Evolutionary conservation across 495 filamentous ascomycete genomes (phyloP).

Genomic region (Podospora anserina): DNA sequence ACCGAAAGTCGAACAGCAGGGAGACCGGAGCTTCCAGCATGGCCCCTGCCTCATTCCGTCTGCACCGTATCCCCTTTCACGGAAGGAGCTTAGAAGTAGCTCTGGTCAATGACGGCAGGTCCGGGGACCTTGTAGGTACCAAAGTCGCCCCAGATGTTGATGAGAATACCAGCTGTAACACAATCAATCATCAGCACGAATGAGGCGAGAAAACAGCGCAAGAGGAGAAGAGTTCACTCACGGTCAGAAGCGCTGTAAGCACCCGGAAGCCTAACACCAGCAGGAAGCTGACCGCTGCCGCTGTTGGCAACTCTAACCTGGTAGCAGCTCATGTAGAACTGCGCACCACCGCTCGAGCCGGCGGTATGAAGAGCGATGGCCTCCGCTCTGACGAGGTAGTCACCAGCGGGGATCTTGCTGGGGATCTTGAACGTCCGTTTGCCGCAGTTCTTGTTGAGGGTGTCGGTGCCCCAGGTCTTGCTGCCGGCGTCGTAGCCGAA

Average conservation of each 20-base stretch:
- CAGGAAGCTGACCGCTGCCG: constrained; percentile 35
- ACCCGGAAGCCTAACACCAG: constrained; percentile 48
- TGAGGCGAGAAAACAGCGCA: not conserved
- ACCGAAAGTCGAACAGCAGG: no score
- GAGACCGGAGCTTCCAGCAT: not conserved
- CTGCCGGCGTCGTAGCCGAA: constrained; percentile 39
- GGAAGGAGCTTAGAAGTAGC: constrained; percentile 19
- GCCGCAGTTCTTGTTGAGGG: constrained; percentile 44
- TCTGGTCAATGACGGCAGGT: constrained; percentile 26
- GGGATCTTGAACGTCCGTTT: constrained; percentile 52
- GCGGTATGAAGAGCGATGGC: constrained; percentile 51
- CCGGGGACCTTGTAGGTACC: constrained; percentile 38
- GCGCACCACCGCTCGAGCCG: constrained; percentile 33
- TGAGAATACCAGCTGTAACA: constrained; percentile 35
- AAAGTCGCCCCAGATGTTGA: constrained; percentile 43
- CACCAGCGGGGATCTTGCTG: constrained; percentile 44
- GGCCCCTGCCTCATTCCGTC: not conserved
- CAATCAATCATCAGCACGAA: no score
- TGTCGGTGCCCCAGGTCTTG: constrained; percentile 31
- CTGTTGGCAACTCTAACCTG: constrained; percentile 47
- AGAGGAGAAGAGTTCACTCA: not conserved
- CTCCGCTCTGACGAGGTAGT: constrained; percentile 53
- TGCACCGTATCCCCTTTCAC: not conserved
- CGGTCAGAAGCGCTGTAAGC: constrained; percentile 46
- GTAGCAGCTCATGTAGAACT: constrained; percentile 50